Conservation (phyloP, 2,329 filamentous ascomycete genomes). For the Penicillium nordicum region DNA sequence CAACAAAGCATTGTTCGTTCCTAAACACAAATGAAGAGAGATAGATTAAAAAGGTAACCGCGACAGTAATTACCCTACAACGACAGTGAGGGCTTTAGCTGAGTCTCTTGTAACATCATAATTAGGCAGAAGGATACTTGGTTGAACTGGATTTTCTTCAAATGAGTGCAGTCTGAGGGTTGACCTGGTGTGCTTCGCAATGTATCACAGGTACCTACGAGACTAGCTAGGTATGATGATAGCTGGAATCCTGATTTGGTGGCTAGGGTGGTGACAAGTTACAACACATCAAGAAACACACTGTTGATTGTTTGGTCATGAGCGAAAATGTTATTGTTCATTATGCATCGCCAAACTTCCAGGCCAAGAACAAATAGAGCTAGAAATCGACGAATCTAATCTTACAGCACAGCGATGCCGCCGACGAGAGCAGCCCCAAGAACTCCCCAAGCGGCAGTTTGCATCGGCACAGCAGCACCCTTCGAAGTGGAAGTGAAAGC, state of each 20-base stretch:
- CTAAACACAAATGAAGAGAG: neutral
- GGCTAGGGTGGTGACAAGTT: neutral
- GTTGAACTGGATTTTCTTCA: neutral
- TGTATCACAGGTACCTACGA: no score
- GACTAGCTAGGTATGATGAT: no score
- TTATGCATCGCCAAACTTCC: neutral
- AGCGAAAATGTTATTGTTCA: neutral
- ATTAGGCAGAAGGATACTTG: neutral
- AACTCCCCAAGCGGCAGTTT: constrained; percentile 39
- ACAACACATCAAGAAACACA: neutral
- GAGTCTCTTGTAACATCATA: neutral
- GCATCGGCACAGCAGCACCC: constrained; percentile 29
- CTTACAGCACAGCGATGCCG: constrained; percentile 33
- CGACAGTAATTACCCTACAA: neutral
- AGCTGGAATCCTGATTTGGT: neutral
- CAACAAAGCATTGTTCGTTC: neutral
- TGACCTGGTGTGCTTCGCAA: neutral
- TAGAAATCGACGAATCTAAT: no score
- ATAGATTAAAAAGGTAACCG: neutral
- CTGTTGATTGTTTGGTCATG: neutral
- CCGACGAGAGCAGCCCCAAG: constrained; percentile 35
- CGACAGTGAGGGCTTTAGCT: neutral
- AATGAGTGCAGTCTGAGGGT: neutral
- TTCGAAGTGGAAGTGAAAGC: constrained; percentile 23
- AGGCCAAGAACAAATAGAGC: neutral